Percentiles rank a stretch among this genome's conserved stretches.
phyloP scores from a whole-genome alignment of 805 yeast genomes.

The Yarrowia sp. region DNA sequence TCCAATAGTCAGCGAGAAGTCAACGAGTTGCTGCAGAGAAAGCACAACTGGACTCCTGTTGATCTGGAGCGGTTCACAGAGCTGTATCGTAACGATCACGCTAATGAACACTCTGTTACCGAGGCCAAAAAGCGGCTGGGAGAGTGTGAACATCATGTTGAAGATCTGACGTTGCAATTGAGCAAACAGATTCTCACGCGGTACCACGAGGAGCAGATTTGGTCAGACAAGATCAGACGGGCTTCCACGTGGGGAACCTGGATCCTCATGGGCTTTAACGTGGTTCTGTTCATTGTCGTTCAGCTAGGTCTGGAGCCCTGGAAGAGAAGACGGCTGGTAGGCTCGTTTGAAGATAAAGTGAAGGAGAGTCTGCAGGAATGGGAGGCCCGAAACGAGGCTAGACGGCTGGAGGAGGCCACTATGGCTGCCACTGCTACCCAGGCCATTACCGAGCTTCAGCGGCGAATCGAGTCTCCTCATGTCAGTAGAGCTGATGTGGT shows the following conservation, averaged over 20 bases:
- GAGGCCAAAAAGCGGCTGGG: constrained; percentile 58
- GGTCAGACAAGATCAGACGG: constrained; percentile 95
- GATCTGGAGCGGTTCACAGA: constrained; percentile 88
- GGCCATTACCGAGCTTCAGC: constrained; percentile 29
- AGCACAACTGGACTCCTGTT: constrained; percentile 75
- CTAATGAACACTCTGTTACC: constrained; percentile 66
- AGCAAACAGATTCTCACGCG: constrained; percentile 82
- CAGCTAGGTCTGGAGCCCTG: constrained; percentile 93
- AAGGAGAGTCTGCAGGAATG: constrained; percentile 50
- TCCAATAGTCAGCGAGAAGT: constrained; percentile 80
- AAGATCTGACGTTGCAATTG: constrained; percentile 69
- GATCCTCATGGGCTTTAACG: constrained; percentile 84
- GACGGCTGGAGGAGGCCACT: constrained; percentile 18
- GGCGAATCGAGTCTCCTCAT: constrained; percentile 3
- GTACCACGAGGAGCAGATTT: constrained; percentile 95
- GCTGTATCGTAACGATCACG: constrained; percentile 81
- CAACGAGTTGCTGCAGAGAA: constrained; percentile 84
- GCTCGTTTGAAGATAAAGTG: constrained; percentile 83
- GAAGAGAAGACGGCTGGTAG: constrained; percentile 82
- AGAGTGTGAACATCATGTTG: constrained; percentile 66
- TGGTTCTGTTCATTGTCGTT: constrained; percentile 76
- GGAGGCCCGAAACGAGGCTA: constrained; percentile 33
- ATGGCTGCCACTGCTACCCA: constrained; percentile 31
- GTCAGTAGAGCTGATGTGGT: constrained; percentile 10
- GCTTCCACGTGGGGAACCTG: constrained; percentile 98